Percentiles rank a stretch among this genome's conserved stretches.
Evolutionary conservation across 371 early-diverging fungal genomes (phyloP).

Genomic region (Mortierella sp.): DNA sequence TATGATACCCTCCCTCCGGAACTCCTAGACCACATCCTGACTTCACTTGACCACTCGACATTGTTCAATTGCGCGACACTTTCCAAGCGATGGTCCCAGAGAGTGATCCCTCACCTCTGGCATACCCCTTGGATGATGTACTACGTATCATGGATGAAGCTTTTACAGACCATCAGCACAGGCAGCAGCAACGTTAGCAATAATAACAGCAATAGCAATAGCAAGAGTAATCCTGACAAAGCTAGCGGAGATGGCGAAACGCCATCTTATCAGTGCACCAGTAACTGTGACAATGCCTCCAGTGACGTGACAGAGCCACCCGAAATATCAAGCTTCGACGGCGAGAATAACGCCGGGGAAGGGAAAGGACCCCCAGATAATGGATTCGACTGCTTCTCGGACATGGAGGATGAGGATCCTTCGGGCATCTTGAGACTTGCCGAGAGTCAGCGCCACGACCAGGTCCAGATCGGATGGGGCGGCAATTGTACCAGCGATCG

Average conservation of each 20-base stretch:
- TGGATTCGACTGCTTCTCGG: not conserved
- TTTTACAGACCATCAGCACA: conserved; percentile 12
- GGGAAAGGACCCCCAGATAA: no score
- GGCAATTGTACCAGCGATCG: conserved; percentile 12
- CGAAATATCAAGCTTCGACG: no score
- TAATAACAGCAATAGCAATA: not conserved
- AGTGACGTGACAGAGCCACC: no score
- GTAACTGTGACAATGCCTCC: no score
- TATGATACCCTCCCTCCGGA: conserved; percentile 35
- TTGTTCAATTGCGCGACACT: conserved; percentile 20
- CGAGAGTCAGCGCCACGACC: conserved; percentile 18
- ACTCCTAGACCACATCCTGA: conserved; percentile 26
- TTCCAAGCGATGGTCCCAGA: conserved; percentile 30
- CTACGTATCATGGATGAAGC: conserved; percentile 42
- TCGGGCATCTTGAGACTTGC: conserved; percentile 14
- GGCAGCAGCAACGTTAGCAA: not conserved
- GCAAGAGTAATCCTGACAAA: no score
- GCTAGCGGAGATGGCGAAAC: no score
- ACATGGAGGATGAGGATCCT: not conserved
- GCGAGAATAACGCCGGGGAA: not conserved
- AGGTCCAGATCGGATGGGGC: conserved; percentile 10
- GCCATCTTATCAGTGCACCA: no score
- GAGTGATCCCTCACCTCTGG: conserved; percentile 45
- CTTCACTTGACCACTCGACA: conserved; percentile 2
- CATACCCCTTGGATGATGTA: conserved; percentile 35